Evolutionary conservation across 2,329 filamentous ascomycete species (phyloP).

Genomic region (Tolypocladium nubicola): DNA sequence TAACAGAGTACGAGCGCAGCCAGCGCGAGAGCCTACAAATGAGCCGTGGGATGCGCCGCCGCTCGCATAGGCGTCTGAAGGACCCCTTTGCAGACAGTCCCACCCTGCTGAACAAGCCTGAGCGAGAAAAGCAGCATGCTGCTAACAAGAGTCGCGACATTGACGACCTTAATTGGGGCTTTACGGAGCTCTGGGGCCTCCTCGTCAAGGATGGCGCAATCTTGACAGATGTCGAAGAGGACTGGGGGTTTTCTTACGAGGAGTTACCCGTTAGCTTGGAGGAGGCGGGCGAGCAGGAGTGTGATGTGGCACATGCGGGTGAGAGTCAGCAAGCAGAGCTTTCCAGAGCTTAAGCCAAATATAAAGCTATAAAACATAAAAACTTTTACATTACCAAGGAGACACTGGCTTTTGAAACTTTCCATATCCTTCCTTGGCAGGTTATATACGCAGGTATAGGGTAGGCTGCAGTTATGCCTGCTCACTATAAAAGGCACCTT

Average conservation of each 20-base stretch:
- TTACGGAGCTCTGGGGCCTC: constrained; percentile 9
- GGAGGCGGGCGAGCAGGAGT: background rate
- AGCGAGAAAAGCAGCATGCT: constrained; percentile 8
- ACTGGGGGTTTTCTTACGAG: constrained; percentile 23
- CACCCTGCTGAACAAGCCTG: background rate
- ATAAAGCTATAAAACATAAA: background rate
- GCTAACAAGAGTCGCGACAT: constrained; percentile 18
- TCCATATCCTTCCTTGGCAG: too few relatives aligned
- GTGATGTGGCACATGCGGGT: background rate
- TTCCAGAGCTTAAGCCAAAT: background rate
- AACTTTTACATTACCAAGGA: background rate
- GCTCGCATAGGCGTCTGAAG: constrained; percentile 15
- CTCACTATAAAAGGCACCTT: too few relatives aligned
- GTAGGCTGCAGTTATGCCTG: too few relatives aligned
- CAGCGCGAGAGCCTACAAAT: constrained; percentile 31
- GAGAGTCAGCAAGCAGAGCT: background rate
- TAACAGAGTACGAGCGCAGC: constrained; percentile 28
- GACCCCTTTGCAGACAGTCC: constrained; percentile 4
- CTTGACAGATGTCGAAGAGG: constrained; percentile 17
- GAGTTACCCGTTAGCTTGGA: constrained; percentile 10
- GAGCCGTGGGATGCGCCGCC: constrained; percentile 11
- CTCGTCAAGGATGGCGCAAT: constrained; percentile 15
- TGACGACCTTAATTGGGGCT: constrained; percentile 9
- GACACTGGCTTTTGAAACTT: too few relatives aligned
- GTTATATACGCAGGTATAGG: too few relatives aligned